These are phyloP conservation scores for Calamus simplicifolius DNA, from an alignment of 176 grass and related monocot species.

Conservation along the genomic window DNA sequence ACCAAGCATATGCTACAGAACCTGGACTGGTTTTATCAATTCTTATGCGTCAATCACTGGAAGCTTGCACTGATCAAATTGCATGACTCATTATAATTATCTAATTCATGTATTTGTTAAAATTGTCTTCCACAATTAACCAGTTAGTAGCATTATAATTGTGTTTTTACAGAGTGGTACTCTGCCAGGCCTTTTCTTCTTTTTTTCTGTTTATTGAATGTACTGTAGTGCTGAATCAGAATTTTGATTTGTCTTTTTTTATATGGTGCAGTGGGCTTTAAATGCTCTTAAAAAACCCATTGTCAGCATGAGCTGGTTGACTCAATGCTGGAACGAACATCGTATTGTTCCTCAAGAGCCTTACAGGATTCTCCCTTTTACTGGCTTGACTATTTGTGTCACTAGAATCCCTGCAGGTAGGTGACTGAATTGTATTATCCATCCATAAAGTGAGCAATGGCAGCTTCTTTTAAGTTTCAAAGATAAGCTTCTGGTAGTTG, in stretches of 20 bases:
- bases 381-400: constrained; percentile 83
- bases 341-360: constrained; percentile 88
- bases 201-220: not conserved
- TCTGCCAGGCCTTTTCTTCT: not conserved
- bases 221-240: not conserved
- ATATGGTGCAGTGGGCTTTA: constrained; percentile 61
- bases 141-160: not conserved
- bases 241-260: constrained; percentile 9
- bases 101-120: constrained; percentile 8
- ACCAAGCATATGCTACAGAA: too few species aligned
- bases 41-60: not conserved
- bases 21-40: too few species aligned
- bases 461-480: too few species aligned
- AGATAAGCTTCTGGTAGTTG: too few species aligned
- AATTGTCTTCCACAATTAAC: too few species aligned
- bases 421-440: not conserved
- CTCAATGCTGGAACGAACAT: constrained; percentile 89
- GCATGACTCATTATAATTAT: constrained; percentile 21
- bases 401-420: constrained; percentile 68
- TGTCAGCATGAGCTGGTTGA: constrained; percentile 61
- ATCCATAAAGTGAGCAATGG: too few species aligned
- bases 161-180: not conserved
- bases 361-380: constrained; percentile 80
- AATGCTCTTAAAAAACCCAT: constrained; percentile 83
- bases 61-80: constrained; percentile 6